Conservation (phyloP, 2,329 filamentous ascomycete genomes). For the Lomentospora prolificans region DNA sequence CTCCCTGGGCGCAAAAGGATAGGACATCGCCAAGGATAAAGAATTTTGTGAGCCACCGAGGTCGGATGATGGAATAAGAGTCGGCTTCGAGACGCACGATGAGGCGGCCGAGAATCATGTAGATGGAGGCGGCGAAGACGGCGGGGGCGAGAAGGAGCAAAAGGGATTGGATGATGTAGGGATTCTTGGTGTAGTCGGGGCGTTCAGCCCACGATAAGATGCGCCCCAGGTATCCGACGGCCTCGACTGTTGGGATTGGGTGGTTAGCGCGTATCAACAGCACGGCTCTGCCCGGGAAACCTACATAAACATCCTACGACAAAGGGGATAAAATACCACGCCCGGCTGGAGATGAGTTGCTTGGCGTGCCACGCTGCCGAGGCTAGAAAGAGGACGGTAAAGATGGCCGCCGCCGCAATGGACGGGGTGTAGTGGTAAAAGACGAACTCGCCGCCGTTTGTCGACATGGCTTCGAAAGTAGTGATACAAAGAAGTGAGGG, state of each 20-base stretch:
- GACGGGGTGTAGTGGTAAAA: slow-evolving; percentile 40
- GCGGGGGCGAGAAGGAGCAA: slow-evolving; percentile 28
- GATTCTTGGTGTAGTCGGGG: slow-evolving; percentile 28
- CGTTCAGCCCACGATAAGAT: slow-evolving; percentile 31
- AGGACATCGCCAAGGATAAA: slow-evolving; percentile 41
- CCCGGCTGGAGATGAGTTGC: slow-evolving; percentile 28
- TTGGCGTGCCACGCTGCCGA: slow-evolving; percentile 28
- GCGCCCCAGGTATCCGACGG: slow-evolving; percentile 41
- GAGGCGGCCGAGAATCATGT: slow-evolving; percentile 35
- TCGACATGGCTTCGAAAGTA: background rate
- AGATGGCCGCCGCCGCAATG: slow-evolving; percentile 30
- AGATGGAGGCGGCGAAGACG: slow-evolving; percentile 34
- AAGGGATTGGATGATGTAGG: slow-evolving; percentile 29
- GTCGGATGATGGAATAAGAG: slow-evolving; percentile 28
- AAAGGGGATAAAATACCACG: slow-evolving; percentile 45
- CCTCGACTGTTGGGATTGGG: slow-evolving; percentile 29
- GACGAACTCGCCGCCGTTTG: slow-evolving; percentile 8
- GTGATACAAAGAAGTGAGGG: slow-evolving; percentile 13
- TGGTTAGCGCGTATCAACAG: background rate
- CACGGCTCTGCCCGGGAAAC: too few species aligned
- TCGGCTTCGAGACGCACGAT: slow-evolving; percentile 28
- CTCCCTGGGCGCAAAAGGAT: slow-evolving; percentile 27
- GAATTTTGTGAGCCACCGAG: slow-evolving; percentile 36
- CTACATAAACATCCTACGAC: slow-evolving; percentile 42
- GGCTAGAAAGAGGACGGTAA: slow-evolving; percentile 29